Evolutionary conservation across 2,329 filamentous ascomycete genomes (phyloP).

Genomic region (Xylariaceae sp.): DNA sequence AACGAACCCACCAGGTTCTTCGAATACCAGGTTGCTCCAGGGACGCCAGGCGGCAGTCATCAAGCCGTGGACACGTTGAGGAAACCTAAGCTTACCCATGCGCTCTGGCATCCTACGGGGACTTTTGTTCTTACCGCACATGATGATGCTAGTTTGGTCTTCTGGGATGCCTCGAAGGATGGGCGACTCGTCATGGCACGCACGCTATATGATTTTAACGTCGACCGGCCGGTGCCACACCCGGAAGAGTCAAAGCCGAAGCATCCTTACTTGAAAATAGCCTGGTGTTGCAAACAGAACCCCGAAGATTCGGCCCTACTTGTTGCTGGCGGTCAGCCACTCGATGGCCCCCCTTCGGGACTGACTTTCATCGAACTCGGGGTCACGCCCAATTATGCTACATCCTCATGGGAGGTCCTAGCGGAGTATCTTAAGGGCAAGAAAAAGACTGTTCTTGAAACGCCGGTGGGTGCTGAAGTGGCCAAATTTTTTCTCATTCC

Average conservation of each 20-base stretch:
- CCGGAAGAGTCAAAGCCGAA: slow-evolving; percentile 56
- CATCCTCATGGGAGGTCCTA: slow-evolving; percentile 82
- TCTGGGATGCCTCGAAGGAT: slow-evolving; percentile 85
- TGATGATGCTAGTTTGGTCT: slow-evolving; percentile 85
- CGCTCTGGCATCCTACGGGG: slow-evolving; percentile 90
- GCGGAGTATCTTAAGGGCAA: slow-evolving; percentile 77
- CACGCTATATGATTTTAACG: slow-evolving; percentile 67
- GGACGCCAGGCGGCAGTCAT: slow-evolving; percentile 79
- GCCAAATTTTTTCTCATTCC: slow-evolving; percentile 80
- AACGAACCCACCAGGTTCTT: slow-evolving; percentile 75
- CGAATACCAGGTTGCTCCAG: slow-evolving; percentile 74
- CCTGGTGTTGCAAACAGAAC: slow-evolving; percentile 93
- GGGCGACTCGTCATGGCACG: slow-evolving; percentile 78
- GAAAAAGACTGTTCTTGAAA: slow-evolving; percentile 64
- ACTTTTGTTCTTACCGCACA: slow-evolving; percentile 84
- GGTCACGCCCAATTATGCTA: slow-evolving; percentile 82
- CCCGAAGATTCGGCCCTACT: slow-evolving; percentile 89
- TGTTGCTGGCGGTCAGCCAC: slow-evolving; percentile 73
- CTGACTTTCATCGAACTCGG: slow-evolving; percentile 89
- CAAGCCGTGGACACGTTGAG: slow-evolving; percentile 58
- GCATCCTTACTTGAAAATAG: slow-evolving; percentile 71
- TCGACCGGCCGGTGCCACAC: slow-evolving; percentile 61
- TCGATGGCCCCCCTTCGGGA: slow-evolving; percentile 65
- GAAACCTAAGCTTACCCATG: slow-evolving; percentile 72
- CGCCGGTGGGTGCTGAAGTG: slow-evolving; percentile 72